Evolutionary conservation across 2,329 filamentous ascomycete species (phyloP).

Genomic region (Leptographium procerum): DNA sequence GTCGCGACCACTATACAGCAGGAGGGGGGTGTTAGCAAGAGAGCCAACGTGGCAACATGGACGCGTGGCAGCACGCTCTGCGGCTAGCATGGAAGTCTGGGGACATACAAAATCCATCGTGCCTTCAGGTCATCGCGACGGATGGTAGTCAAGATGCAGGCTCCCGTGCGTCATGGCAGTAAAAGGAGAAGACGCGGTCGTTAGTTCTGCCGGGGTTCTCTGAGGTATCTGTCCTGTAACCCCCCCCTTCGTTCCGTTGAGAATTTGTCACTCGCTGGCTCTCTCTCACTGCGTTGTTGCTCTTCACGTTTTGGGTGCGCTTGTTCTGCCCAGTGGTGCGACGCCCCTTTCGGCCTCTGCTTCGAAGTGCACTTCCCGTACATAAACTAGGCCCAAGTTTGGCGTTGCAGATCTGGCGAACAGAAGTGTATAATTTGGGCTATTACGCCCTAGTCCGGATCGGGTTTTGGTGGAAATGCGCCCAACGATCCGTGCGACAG

Average conservation of each 20-base stretch:
- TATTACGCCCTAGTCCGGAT: neutral
- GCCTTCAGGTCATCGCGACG: conserved; percentile 33
- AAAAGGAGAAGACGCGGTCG: neutral
- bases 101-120: conserved; percentile 46
- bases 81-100: neutral
- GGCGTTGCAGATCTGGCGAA: conserved; percentile 10
- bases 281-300: neutral
- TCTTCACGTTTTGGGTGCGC: neutral
- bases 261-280: neutral
- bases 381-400: conserved; percentile 6
- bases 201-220: neutral
- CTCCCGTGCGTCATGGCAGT: neutral
- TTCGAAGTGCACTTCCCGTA: neutral
- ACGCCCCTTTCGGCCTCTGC: neutral
- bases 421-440: neutral
- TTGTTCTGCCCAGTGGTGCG: neutral
- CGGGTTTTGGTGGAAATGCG: neutral
- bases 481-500: too few relatives aligned
- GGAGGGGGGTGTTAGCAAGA: neutral
- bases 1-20: conserved; percentile 48
- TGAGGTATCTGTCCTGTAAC: neutral
- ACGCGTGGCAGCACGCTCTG: neutral
- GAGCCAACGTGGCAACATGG: neutral
- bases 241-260: neutral
- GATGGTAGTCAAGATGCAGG: neutral